These are phyloP conservation scores for Aspergillus sp. DNA, from an alignment of 2,329 filamentous ascomycete genomes.

Conservation along the genomic window DNA sequence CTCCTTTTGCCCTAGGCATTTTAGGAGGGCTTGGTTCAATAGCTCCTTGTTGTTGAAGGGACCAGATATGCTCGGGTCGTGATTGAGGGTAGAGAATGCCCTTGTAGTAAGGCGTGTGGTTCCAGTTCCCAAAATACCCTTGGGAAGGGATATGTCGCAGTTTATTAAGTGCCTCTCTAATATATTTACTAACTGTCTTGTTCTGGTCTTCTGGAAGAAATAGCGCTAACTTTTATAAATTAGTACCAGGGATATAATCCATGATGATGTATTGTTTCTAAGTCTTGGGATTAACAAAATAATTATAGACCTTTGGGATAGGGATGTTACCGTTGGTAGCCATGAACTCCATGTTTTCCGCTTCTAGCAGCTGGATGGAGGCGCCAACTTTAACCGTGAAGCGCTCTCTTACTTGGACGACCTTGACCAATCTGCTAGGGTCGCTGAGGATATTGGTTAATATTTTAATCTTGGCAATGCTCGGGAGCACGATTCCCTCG, in stretches of 20 bases:
- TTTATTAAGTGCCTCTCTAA: conserved; percentile 18
- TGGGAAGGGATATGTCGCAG: conserved; percentile 20
- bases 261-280: conserved; percentile 22
- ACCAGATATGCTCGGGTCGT: conserved; percentile 24
- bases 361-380: conserved; percentile 22
- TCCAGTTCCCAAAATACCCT: conserved; percentile 25
- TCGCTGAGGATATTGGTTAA: conserved; percentile 23
- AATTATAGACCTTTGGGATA: conserved; percentile 21
- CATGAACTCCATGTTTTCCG: conserved; percentile 27
- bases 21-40: conserved; percentile 21
- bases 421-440: conserved; percentile 21
- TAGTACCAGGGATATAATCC: conserved; percentile 19
- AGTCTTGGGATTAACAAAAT: conserved; percentile 21
- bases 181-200: conserved; percentile 14
- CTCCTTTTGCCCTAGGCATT: conserved; percentile 16
- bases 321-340: conserved; percentile 23
- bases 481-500: conserved; percentile 10
- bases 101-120: conserved; percentile 21
- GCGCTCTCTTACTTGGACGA: conserved; percentile 24
- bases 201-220: conserved; percentile 19
- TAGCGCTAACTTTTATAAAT: conserved; percentile 20
- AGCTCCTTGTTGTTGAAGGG: conserved; percentile 22
- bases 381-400: conserved; percentile 27
- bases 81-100: conserved; percentile 21
- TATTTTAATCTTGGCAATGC: conserved; percentile 25